Evolutionary conservation across 2,329 filamentous ascomycete species (phyloP).

Genomic region (Penicillium sp.): DNA sequence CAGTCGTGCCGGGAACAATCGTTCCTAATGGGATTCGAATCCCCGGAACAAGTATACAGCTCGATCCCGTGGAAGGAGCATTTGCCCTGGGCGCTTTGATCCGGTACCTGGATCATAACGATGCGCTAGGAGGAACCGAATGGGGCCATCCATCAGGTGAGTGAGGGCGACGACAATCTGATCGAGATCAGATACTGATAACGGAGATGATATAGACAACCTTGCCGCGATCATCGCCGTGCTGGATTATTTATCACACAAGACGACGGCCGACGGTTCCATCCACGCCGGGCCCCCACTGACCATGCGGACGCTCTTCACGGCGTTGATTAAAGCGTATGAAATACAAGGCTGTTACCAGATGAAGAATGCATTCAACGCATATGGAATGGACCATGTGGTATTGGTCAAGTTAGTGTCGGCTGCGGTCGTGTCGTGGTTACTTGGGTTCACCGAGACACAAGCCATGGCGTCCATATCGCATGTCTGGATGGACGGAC

Average conservation of each 20-base stretch:
- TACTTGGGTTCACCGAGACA: conserved; percentile 33
- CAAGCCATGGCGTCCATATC: conserved; percentile 35
- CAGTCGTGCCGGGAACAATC: conserved; percentile 10
- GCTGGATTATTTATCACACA: conserved; percentile 30
- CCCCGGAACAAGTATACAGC: conserved; percentile 34
- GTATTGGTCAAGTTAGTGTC: conserved; percentile 42
- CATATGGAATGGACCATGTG: conserved; percentile 39
- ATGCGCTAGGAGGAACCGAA: conserved; percentile 38
- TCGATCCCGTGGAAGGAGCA: conserved; percentile 38
- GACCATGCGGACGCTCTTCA: conserved; percentile 32
- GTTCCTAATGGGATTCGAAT: conserved; percentile 33
- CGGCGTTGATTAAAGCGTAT: conserved; percentile 39
- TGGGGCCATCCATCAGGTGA: conserved; percentile 42
- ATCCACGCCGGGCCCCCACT: conserved; percentile 18
- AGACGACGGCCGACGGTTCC: conserved; percentile 2
- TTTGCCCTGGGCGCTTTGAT: conserved; percentile 39
- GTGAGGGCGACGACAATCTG: conserved; percentile 9
- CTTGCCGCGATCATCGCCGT: conserved; percentile 36
- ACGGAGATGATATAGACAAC: conserved; percentile 31
- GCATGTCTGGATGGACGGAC: conserved; percentile 39
- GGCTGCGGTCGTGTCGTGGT: conserved; percentile 34
- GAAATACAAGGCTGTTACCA: conserved; percentile 42
- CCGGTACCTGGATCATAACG: conserved; percentile 42
- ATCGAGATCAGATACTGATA: background rate
- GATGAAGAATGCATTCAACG: conserved; percentile 36